phyloP scores from a whole-genome alignment of 2,329 filamentous ascomycete genomes.

The Aspergillus tamarii region DNA sequence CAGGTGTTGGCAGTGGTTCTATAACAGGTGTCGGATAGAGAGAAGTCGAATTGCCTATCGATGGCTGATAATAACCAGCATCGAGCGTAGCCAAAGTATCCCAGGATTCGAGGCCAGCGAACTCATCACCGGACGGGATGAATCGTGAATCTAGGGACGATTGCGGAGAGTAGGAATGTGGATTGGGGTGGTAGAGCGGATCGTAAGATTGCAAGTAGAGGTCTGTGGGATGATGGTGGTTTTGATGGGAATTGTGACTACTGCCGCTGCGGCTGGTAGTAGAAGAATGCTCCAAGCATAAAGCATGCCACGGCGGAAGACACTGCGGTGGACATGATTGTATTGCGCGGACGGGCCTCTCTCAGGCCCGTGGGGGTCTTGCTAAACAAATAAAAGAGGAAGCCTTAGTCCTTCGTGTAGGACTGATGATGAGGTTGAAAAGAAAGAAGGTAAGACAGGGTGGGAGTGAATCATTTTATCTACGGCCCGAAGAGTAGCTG shows the following conservation, averaged over 20 bases:
- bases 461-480: background rate
- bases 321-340: slow-evolving; percentile 12
- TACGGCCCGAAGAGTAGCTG: background rate
- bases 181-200: background rate
- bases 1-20: slow-evolving; percentile 4
- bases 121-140: slow-evolving; percentile 10
- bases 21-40: slow-evolving; percentile 5
- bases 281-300: background rate
- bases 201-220: background rate
- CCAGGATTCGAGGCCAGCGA: slow-evolving; percentile 12
- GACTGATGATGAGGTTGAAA: background rate
- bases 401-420: background rate
- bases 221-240: background rate
- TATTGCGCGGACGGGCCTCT: slow-evolving; percentile 13
- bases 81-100: slow-evolving; percentile 8
- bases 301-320: slow-evolving; percentile 2
- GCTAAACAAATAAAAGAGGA: background rate
- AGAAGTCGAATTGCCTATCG: slow-evolving; percentile 3
- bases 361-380: slow-evolving; percentile 9
- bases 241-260: slow-evolving; percentile 5
- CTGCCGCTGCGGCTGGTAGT: slow-evolving; percentile 6
- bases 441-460: background rate
- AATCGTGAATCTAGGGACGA: slow-evolving; percentile 10
- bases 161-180: background rate
- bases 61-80: slow-evolving; percentile 3